Percentiles rank a stretch among this genome's conserved stretches.
These are phyloP conservation scores for slime mould (Dictyostelium discoideum) DNA, from an alignment of 78 protist genomes.

Conservation along the genomic window DNA sequence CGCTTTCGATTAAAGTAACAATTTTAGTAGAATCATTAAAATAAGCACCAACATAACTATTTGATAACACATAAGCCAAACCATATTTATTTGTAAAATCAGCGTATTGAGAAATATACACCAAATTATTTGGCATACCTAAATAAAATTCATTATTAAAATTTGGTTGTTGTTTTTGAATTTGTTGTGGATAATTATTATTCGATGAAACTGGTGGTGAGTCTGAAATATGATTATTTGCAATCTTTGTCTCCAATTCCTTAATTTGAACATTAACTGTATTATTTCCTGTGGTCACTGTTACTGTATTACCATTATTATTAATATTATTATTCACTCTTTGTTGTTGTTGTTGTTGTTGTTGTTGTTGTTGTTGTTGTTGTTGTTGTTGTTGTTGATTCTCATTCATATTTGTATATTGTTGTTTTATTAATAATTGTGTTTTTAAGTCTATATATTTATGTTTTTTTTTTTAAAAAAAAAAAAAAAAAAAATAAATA, in stretches of 20 bases:
- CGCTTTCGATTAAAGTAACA: constrained; percentile 22
- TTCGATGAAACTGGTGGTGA: constrained; percentile 1
- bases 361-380: constrained; percentile 60
- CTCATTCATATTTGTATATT: background rate
- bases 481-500: too few relatives aligned
- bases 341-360: constrained; percentile 17
- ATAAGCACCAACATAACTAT: constrained; percentile 90
- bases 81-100: constrained; percentile 97
- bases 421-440: constrained; percentile 51
- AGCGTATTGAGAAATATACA: constrained; percentile 86
- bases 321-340: background rate
- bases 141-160: background rate
- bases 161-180: background rate
- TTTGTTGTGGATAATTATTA: background rate
- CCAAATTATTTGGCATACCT: constrained; percentile 27
- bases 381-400: constrained; percentile 26
- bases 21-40: constrained; percentile 93
- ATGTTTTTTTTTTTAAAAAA: too few relatives aligned
- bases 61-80: constrained; percentile 91
- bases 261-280: constrained; percentile 8
- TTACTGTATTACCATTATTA: background rate
- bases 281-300: background rate
- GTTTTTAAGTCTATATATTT: constrained; percentile 49
- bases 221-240: constrained; percentile 66
- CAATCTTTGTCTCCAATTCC: constrained; percentile 56